Conservation (phyloP, 2,329 filamentous ascomycete genomes). For the Pestalotiopsis sp. region DNA sequence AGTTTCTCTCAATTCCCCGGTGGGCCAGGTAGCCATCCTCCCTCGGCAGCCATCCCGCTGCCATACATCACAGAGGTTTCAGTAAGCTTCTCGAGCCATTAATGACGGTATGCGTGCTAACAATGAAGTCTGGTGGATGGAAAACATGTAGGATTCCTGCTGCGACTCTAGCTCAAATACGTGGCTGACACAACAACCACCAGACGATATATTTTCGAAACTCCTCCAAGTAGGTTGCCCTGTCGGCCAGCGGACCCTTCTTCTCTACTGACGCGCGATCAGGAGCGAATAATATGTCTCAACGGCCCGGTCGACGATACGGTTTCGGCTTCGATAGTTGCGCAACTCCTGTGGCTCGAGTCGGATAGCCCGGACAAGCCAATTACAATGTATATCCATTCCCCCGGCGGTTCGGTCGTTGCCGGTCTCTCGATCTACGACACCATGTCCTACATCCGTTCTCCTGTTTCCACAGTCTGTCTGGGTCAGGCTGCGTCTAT, state of each 20-base stretch:
- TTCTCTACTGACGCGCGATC: constrained; percentile 18
- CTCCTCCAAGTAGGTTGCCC: constrained; percentile 64
- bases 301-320: constrained; percentile 91
- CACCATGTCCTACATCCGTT: constrained; percentile 96
- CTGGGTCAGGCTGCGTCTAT: constrained; percentile 94
- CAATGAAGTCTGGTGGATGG: constrained; percentile 69
- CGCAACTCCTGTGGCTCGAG: constrained; percentile 96
- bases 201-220: constrained; percentile 83
- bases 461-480: constrained; percentile 92
- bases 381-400: constrained; percentile 98
- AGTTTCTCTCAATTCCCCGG: constrained; percentile 46
- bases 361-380: constrained; percentile 93
- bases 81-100: constrained; percentile 35
- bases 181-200: constrained; percentile 28
- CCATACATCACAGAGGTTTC: constrained; percentile 62
- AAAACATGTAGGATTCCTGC: constrained; percentile 67
- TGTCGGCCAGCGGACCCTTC: constrained; percentile 18
- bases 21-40: constrained; percentile 31
- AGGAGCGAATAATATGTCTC: constrained; percentile 93
- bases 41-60: constrained; percentile 49
- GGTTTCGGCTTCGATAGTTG: constrained; percentile 90
- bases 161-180: constrained; percentile 32
- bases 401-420: constrained; percentile 88
- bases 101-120: constrained; percentile 28
- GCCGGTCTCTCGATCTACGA: constrained; percentile 93